Evolutionary conservation across 1,284 basidiomycete species (phyloP), one percentile per base, ranked within the genome.

Genomic region (Sporisorium scitamineum): DNA sequence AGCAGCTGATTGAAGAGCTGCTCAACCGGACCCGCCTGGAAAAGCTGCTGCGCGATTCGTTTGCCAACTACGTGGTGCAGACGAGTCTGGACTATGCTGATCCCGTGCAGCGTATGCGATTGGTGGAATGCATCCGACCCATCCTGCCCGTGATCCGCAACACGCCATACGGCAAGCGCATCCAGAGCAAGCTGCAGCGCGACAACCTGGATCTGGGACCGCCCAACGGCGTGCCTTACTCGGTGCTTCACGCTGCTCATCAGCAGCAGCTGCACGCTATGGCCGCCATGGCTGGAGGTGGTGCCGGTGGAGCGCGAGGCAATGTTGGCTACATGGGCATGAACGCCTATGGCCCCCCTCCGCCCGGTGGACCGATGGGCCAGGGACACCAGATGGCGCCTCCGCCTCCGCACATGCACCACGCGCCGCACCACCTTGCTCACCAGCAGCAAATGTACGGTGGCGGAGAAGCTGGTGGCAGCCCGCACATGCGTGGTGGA

Each of bases 1-100:
- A 97, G 88, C 90, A 94, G 85, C 90, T 99, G 72, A 95, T 99
- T 72, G 94, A 95, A 80, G 97, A 99, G 87, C 89, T 99, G 57
- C 89, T 98, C 67, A 97, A 97, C 87, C 92, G 95, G 73, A 92
- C 93, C 52, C 92, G 95, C 70, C 88, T 99, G 52, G 97, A 99
- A 88, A 97, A 98, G 87, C 89, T 99, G 47, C 88, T 99, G 73
- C 91, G 96, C 22, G 89, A 99, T 68, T 81, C 80, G 42, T 85
- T 84, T 69, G 84, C 82, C 54, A 85, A 85, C 59, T 85, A 85
- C 39, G 84, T 85, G 14, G 84, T 85, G 47, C 84, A 85, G 78
- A 85, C 84, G 2, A 76, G 77, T 61, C 57, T 85, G 52, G 84
- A 85, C 69, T 85, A 85, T 65, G 82, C 84, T 10, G 84, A 84